Evolutionary conservation across 805 yeast species (phyloP).

Genomic region (Naumovozyma castellii): DNA sequence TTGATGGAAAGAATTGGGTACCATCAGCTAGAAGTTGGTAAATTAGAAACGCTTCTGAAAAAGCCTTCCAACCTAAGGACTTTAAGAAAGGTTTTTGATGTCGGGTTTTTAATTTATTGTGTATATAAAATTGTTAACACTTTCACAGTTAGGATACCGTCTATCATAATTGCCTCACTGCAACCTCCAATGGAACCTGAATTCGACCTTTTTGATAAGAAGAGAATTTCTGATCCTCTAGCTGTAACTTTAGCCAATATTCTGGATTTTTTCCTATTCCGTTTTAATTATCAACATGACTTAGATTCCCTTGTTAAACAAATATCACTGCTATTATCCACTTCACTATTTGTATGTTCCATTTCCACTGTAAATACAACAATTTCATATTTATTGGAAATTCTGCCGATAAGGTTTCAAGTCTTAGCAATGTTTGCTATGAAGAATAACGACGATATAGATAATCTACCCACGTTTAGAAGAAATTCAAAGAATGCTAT

Average conservation of each 20-base stretch:
- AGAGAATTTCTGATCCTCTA: slow-evolving; percentile 28
- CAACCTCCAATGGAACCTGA: slow-evolving; percentile 14
- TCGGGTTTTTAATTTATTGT: slow-evolving; percentile 30
- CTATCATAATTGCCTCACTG: slow-evolving; percentile 12
- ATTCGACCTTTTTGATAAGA: slow-evolving; percentile 12
- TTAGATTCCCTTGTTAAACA: slow-evolving; percentile 31
- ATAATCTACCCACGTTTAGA: slow-evolving; percentile 14
- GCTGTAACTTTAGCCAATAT: slow-evolving; percentile 32
- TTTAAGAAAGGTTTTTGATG: slow-evolving; percentile 15
- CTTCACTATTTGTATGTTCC: slow-evolving; percentile 51
- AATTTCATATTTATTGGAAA: slow-evolving; percentile 41
- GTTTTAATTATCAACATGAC: slow-evolving; percentile 28
- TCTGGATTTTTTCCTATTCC: slow-evolving; percentile 25
- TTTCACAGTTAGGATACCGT: slow-evolving; percentile 21
- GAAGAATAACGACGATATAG: slow-evolving; percentile 9
- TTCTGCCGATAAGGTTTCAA: slow-evolving; percentile 31
- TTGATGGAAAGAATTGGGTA: slow-evolving; percentile 21
- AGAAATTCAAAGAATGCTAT: not conserved
- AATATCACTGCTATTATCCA: slow-evolving; percentile 42
- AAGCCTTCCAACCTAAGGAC: slow-evolving; percentile 11
- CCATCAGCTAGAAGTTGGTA: slow-evolving; percentile 20
- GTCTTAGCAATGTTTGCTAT: slow-evolving; percentile 22
- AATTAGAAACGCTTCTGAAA: slow-evolving; percentile 10
- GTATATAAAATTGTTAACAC: slow-evolving; percentile 30
- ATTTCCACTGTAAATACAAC: slow-evolving; percentile 57